These are phyloP conservation scores for Psilocybe azurescens DNA, from an alignment of 768 basidiomycete genomes.

Conservation along the genomic window DNA sequence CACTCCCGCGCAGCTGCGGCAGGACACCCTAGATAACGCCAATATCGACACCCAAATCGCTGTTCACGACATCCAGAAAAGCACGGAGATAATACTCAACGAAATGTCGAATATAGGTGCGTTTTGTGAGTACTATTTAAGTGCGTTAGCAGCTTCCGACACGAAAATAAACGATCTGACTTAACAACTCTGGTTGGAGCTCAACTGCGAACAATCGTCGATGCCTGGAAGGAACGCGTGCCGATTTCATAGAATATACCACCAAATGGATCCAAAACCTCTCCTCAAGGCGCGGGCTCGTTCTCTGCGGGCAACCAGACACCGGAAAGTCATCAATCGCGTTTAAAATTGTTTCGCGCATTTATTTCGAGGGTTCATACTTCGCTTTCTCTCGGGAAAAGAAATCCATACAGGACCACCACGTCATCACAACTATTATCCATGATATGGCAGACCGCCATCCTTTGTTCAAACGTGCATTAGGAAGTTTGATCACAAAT, in stretches of 20 bases:
- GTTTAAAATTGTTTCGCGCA: background rate
- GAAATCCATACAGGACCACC: background rate
- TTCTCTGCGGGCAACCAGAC: conserved; percentile 4
- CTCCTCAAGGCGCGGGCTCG: background rate
- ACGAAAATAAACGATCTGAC: conserved; percentile 2
- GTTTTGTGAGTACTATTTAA: background rate
- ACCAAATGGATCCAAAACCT: conserved; percentile 1
- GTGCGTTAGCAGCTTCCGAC: background rate
- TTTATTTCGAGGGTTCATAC: background rate
- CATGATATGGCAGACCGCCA: conserved; percentile 1
- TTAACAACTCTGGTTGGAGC: background rate
- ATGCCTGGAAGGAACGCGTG: background rate
- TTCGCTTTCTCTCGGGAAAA: background rate
- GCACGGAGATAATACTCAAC: background rate
- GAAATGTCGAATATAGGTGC: background rate
- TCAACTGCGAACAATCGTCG: background rate
- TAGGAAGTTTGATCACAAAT: conserved; percentile 3
- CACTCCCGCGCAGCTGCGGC: background rate
- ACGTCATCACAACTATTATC: conserved; percentile 7
- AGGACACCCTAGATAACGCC: background rate
- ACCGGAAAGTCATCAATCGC: conserved; percentile 8
- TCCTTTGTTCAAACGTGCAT: background rate
- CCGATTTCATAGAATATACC: conserved; percentile 6
- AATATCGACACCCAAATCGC: background rate
- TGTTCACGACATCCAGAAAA: background rate